phyloP scores from a whole-genome alignment of 1,139 yeast genomes.

The Keqinozyma sinolaborantium region DNA sequence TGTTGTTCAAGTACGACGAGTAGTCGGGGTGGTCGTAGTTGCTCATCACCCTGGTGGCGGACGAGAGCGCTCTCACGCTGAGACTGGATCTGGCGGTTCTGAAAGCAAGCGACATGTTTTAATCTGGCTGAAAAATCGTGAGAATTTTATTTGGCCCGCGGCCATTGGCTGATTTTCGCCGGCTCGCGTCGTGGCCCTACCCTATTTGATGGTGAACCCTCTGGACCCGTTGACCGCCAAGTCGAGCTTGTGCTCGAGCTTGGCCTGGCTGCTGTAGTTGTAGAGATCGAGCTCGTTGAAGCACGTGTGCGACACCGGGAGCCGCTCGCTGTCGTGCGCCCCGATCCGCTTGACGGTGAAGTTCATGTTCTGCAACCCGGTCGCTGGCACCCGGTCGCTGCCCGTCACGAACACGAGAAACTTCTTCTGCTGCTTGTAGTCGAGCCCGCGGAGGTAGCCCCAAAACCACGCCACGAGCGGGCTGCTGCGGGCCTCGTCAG shows the following conservation, averaged over 20 bases:
- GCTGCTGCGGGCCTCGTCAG: constrained; percentile 31
- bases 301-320: constrained; percentile 91
- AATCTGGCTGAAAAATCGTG: constrained; percentile 7
- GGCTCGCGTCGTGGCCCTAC: neutral
- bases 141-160: constrained; percentile 9
- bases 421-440: constrained; percentile 50
- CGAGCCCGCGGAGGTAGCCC: constrained; percentile 57
- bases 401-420: constrained; percentile 82
- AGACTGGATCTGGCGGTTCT: constrained; percentile 40
- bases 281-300: constrained; percentile 83
- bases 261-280: constrained; percentile 53
- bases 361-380: constrained; percentile 73
- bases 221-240: constrained; percentile 75
- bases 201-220: constrained; percentile 76
- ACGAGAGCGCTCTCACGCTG: constrained; percentile 33
- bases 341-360: constrained; percentile 63
- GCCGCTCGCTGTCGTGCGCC: constrained; percentile 39
- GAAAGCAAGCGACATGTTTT: constrained; percentile 38
- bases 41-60: constrained; percentile 52
- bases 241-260: constrained; percentile 52
- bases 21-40: constrained; percentile 93
- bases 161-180: constrained; percentile 7
- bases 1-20: constrained; percentile 75
- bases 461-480: constrained; percentile 74
- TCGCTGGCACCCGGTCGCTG: constrained; percentile 87